Evolutionary conservation across 2,329 filamentous ascomycete species (phyloP).

Genomic region (Aureobasidium sp.): DNA sequence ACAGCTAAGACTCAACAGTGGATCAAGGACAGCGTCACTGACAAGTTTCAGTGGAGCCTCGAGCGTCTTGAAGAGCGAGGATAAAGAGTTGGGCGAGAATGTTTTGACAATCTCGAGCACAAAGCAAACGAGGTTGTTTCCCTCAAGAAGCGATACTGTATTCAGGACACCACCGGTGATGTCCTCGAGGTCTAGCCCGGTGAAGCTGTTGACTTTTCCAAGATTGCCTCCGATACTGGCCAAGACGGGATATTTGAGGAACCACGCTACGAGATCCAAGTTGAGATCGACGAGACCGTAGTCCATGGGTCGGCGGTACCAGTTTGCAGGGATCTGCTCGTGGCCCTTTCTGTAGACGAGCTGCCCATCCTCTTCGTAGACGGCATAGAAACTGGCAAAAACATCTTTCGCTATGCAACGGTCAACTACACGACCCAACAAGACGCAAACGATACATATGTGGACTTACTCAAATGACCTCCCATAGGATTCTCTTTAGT

Average conservation of each 20-base stretch:
- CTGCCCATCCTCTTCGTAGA: conserved; percentile 36
- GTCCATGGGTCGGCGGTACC: conserved; percentile 38
- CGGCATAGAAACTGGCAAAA: conserved; percentile 37
- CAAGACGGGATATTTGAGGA: conserved; percentile 34
- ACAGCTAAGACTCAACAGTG: conserved; percentile 28
- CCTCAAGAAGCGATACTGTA: conserved; percentile 43
- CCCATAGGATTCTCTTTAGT: conserved; percentile 42
- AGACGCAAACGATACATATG: neutral
- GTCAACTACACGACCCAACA: too few relatives aligned
- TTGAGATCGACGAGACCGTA: conserved; percentile 31
- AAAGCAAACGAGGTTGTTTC: conserved; percentile 56
- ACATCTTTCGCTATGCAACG: conserved; percentile 33
- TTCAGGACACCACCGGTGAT: conserved; percentile 50
- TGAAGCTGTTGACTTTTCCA: conserved; percentile 37
- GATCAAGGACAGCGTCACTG: conserved; percentile 33
- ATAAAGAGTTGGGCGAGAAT: conserved; percentile 47
- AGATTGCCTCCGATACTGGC: conserved; percentile 40
- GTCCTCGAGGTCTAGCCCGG: conserved; percentile 38
- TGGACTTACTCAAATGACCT: conserved; percentile 34
- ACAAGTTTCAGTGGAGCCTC: conserved; percentile 36
- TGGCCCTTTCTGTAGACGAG: conserved; percentile 37
- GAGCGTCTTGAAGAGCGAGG: conserved; percentile 41
- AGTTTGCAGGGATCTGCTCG: conserved; percentile 48
- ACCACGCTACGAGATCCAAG: conserved; percentile 24
- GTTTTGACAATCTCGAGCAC: conserved; percentile 44